These are phyloP conservation scores for Podospora pseudoanserina DNA, from an alignment of 495 filamentous ascomycete genomes.

Conservation along the genomic window DNA sequence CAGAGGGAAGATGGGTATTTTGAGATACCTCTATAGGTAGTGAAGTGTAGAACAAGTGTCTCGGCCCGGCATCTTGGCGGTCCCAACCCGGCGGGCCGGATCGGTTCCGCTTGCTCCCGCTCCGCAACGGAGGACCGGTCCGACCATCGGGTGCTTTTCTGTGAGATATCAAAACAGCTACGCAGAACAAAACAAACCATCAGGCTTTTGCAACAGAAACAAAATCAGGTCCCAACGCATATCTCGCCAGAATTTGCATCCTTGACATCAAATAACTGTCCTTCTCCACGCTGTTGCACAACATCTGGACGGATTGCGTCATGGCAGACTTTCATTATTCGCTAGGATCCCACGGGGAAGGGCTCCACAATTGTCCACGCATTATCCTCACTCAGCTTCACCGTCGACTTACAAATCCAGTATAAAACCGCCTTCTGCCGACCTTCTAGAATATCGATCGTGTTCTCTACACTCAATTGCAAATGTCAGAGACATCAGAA, in stretches of 20 bases:
- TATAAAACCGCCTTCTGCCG: not conserved
- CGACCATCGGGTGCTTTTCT: not conserved
- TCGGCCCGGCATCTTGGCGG: not conserved
- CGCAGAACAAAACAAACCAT: not conserved
- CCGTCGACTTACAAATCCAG: not conserved
- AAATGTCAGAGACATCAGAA: not conserved
- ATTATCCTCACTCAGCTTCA: not conserved
- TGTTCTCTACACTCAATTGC: not conserved
- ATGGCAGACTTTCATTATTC: conserved; percentile 1
- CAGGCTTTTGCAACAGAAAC: not conserved
- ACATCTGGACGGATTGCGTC: conserved; percentile 4
- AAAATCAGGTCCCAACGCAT: not conserved
- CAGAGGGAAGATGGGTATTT: conserved; percentile 22
- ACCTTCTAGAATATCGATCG: not conserved
- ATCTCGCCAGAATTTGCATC: not conserved
- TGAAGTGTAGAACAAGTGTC: not conserved
- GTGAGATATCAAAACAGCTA: not conserved
- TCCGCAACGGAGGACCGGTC: not conserved
- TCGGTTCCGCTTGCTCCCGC: not conserved
- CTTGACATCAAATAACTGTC: not conserved
- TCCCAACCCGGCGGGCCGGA: not conserved
- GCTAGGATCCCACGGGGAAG: conserved; percentile 1
- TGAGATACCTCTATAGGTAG: conserved; percentile 4
- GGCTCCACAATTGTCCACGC: not conserved
- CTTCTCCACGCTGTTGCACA: not conserved